These are phyloP conservation scores for Cryptosporidium baileyi DNA, from an alignment of 169 alveolate species.

Conservation along the genomic window DNA sequence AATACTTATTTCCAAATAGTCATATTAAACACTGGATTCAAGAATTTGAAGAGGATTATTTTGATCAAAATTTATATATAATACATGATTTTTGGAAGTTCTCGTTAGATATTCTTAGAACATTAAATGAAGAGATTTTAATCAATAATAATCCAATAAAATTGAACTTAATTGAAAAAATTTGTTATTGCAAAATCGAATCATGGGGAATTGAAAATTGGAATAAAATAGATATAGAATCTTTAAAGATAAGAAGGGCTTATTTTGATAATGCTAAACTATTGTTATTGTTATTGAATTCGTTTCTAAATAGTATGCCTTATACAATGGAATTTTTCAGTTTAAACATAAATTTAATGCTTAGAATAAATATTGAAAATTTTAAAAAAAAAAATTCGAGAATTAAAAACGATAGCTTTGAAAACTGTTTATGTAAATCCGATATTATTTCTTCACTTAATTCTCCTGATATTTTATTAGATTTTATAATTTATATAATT, in stretches of 20 bases:
- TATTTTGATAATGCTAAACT: constrained; percentile 9
- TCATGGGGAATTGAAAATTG: background rate
- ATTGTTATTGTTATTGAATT: background rate
- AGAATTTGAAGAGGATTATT: background rate
- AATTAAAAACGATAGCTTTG: no score
- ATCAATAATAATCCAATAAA: background rate
- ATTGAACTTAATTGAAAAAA: background rate
- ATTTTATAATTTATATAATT: background rate
- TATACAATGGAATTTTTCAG: constrained; percentile 7
- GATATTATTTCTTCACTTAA: background rate
- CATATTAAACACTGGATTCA: constrained; percentile 20
- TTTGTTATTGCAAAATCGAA: constrained; percentile 30
- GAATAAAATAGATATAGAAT: background rate
- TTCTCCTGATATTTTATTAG: background rate
- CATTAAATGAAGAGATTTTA: background rate
- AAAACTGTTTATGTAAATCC: background rate
- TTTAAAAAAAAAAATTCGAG: background rate
- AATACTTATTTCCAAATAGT: constrained; percentile 44
- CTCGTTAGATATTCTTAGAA: background rate
- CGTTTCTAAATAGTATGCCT: background rate
- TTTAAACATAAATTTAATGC: background rate
- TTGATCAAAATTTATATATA: background rate
- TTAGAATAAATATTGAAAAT: background rate
- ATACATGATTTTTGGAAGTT: constrained; percentile 13
- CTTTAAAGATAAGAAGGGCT: background rate